Percentiles rank a stretch among this genome's conserved stretches.
phyloP scores from a whole-genome alignment of 2,329 filamentous ascomycete genomes.

The Zymoseptoria ardabiliae region DNA sequence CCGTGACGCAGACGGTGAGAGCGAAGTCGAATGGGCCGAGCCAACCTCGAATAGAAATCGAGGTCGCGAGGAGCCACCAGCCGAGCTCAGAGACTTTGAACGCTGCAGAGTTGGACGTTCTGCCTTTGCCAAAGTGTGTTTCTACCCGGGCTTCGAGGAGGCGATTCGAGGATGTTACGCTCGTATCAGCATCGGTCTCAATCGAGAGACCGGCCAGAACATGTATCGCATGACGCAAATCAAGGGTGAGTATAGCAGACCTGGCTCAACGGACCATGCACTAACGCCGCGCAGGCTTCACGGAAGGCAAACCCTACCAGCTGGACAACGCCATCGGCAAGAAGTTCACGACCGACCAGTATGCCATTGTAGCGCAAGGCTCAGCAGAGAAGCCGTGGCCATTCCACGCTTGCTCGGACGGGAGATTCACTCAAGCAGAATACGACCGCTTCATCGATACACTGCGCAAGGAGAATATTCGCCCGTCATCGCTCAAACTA shows the following conservation, averaged over 20 bases:
- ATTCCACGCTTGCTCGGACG: slow-evolving; percentile 84
- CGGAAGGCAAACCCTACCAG: slow-evolving; percentile 72
- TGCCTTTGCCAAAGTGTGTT: slow-evolving; percentile 85
- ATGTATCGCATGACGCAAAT: slow-evolving; percentile 85
- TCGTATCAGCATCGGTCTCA: slow-evolving; percentile 73
- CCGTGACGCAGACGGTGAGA: slow-evolving; percentile 63
- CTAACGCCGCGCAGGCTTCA: slow-evolving; percentile 54
- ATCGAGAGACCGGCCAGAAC: slow-evolving; percentile 60
- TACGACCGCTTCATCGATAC: slow-evolving; percentile 73
- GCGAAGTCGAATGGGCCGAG: slow-evolving; percentile 68
- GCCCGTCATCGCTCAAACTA: slow-evolving; percentile 64
- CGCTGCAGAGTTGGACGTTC: slow-evolving; percentile 74
- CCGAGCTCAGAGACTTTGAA: slow-evolving; percentile 74
- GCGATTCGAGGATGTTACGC: slow-evolving; percentile 77
- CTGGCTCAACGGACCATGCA: slow-evolving; percentile 2
- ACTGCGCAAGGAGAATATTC: slow-evolving; percentile 63
- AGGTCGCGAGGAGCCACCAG: slow-evolving; percentile 57
- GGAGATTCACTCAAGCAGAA: slow-evolving; percentile 69
- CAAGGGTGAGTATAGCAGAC: slow-evolving; percentile 54
- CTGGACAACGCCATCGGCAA: slow-evolving; percentile 69
- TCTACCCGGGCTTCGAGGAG: slow-evolving; percentile 81
- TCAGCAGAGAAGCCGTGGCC: slow-evolving; percentile 78
- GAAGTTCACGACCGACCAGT: slow-evolving; percentile 75
- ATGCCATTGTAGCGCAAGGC: slow-evolving; percentile 73
- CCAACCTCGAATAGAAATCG: slow-evolving; percentile 33